Evolutionary conservation across 306 rosid species (phyloP).

Genomic region (Alnus glutinosa): DNA sequence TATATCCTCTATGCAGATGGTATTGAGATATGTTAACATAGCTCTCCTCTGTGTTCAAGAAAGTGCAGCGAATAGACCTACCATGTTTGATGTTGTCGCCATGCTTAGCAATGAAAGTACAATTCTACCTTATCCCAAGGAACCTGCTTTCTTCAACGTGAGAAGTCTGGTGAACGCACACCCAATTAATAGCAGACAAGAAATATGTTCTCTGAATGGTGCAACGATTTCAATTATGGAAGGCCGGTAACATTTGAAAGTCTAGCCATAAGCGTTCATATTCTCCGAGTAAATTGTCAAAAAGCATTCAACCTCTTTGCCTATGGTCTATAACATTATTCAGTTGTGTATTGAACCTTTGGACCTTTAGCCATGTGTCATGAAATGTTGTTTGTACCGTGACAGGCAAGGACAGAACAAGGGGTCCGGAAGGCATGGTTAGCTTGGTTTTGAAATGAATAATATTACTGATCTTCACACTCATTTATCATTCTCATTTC

Average conservation of each 20-base stretch:
- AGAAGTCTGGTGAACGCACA: background rate
- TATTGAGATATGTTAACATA: constrained; percentile 32
- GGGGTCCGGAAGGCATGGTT: too few species aligned
- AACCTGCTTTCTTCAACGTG: background rate
- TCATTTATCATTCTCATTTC: too few species aligned
- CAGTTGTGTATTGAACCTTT: background rate
- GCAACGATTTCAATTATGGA: constrained; percentile 11
- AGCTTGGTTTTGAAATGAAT: too few species aligned
- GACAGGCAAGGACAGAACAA: too few species aligned
- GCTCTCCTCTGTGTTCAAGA: constrained; percentile 40
- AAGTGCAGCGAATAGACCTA: constrained; percentile 35
- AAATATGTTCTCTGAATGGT: background rate
- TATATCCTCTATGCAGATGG: background rate
- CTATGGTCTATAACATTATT: background rate
- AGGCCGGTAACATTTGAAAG: background rate
- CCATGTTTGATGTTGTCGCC: constrained; percentile 35
- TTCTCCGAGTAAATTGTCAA: too few species aligned
- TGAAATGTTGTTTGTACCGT: too few species aligned
- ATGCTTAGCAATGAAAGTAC: constrained; percentile 7
- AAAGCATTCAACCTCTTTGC: too few species aligned
- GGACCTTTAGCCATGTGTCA: background rate
- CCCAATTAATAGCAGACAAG: background rate
- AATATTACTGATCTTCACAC: too few species aligned
- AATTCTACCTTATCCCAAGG: constrained; percentile 11
- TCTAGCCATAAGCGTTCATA: background rate